Conservation (phyloP, 192 early-diverging fungal species). For the Mortierella hygrophila region DNA sequence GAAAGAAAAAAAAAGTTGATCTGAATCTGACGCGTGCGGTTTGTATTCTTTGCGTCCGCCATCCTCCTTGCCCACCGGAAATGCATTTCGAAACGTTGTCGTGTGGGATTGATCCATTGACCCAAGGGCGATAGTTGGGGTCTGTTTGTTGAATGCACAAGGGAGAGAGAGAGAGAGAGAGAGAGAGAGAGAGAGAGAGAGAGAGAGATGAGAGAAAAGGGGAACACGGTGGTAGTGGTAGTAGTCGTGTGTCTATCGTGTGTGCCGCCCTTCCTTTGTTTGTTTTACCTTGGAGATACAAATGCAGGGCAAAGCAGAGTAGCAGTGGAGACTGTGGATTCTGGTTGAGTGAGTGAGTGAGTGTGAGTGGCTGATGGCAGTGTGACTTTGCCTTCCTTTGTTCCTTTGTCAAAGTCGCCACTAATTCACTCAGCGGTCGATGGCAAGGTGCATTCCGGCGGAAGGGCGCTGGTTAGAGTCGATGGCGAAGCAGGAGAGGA, state of each 20-base stretch:
- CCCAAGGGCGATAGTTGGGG: no score
- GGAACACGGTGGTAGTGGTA: background rate
- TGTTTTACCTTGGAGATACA: background rate
- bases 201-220: conserved; percentile 3
- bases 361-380: no score
- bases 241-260: background rate
- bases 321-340: no score
- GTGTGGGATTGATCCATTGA: no score
- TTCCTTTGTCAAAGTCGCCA: background rate
- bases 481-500: background rate
- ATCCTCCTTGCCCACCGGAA: background rate
- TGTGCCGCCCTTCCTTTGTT: background rate
- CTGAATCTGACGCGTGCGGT: background rate
- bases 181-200: no score
- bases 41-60: background rate
- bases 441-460: background rate
- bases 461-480: background rate
- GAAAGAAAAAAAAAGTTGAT: background rate
- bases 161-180: background rate
- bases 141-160: no score
- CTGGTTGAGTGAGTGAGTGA: no score
- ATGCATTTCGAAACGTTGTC: no score
- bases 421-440: background rate
- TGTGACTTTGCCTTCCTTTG: background rate
- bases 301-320: no score